Evolutionary conservation across 1,284 basidiomycete genomes (phyloP), one percentile per base, ranked within the genome.

Genomic region (Ceratobasidium sp.): DNA sequence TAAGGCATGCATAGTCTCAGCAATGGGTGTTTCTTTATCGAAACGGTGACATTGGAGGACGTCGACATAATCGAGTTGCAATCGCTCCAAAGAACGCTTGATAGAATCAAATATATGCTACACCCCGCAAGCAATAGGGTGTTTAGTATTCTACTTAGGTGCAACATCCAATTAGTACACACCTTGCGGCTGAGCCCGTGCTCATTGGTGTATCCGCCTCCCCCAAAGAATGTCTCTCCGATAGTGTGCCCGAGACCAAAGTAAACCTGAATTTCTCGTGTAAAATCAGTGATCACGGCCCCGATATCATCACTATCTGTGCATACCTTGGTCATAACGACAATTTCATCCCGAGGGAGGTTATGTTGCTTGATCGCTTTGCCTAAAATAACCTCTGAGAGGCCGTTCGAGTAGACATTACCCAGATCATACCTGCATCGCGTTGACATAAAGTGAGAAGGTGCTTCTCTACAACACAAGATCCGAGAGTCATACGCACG

Each of bases 1-100:
- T 1, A 86, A 79, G 15, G 85, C 85, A 69, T 84, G 81, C 85
- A 86, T 86, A 0, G 82, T 83, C 78, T 82, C 81, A 66, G 82
- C 81, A 67, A 85, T 83, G 0, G 83, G 82, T 0, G 84, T 84
- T 29, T 84, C 81, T 41, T 78, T 72, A 75, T 85, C 84, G 77
- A 84, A 85, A 50, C 84, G 82, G 73, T 84, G 83, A 62, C 81
- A 81, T 76, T 83, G 82, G 36, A 82, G 78, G 8, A 83, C 72
- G 66, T 83, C 82, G 76, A 84, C 78, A 77, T 83, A 83, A 27
- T 83, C 82, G 22, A 81, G 74, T 33, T 78, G 77, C 22, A 75
- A 31, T 29, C 73, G 11, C 44, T 60, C 45, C 1, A 75, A 54
- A 14, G 45, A 65, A 11, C 17, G 31, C 29, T 76, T 15, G 17